Evolutionary conservation across 352 stramenopile species (phyloP), one percentile per base, ranked within the genome.

Genomic region (Albugo candida): DNA sequence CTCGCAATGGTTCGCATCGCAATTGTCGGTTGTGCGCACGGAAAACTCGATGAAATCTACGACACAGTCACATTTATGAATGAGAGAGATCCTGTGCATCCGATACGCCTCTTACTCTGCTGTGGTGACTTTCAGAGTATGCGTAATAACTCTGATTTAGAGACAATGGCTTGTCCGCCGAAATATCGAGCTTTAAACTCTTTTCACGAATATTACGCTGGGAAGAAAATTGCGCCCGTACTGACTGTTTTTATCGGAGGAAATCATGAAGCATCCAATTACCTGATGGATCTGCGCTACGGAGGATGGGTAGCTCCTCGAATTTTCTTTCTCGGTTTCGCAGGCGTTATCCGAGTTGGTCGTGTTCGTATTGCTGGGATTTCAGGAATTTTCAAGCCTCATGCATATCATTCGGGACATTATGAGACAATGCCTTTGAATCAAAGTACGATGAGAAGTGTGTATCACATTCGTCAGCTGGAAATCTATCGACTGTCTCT

Each of bases 91-190:
- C 55, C 65, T 13, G 50, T 56, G 11, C 70, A 74, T 12, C 70
- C 74, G 10, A 79, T 99, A 18, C 83, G 98, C 56, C 58, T 99
- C 34, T 60, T 99, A 45, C 59, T 99, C 16, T 97, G 91, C 60
- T 99, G 95, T 59, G 95, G 96, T 27, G 95, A 99, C 73, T 99
- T 99, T 59, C 88, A 99, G 60, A 94, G 92, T 43, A 75, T 99
- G 56, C 83, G 96, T 43, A 97, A 97, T 63, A 55, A 72, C 47
- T 61, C 66, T 39, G 95, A 99, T 66, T 81, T 98, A 49, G 71
- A 94, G 48, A 94, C 74, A 41, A 72, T 98, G 47, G 81, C 84
- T 19, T 96, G 93, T 46, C 95, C 95, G 20, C 70, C 75, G 36
- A 99, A 99, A 61, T 99, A 98, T 69, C 81, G 85, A 45, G 58